A percentile compares a stretch with the other conserved stretches of the same genome.
phyloP scores from a whole-genome alignment of 768 basidiomycete genomes.

The Mrakia hoshinonis region DNA sequence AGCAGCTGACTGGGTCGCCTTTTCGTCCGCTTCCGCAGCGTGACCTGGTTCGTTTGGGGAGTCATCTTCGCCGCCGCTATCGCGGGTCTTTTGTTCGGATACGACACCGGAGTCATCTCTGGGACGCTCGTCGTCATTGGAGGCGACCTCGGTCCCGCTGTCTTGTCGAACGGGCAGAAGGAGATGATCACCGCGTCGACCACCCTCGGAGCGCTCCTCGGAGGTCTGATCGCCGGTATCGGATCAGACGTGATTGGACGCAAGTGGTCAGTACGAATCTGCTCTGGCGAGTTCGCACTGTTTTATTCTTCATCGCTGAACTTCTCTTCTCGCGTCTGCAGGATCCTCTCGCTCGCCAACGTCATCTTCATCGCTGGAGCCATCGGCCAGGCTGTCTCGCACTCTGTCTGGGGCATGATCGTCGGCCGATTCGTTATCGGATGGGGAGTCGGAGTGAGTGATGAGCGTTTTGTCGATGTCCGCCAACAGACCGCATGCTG shows the following conservation, averaged over 20 bases:
- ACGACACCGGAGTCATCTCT: constrained; percentile 72
- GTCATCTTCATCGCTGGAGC: constrained; percentile 70
- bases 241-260: constrained; percentile 65
- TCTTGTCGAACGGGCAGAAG: constrained; percentile 57
- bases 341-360: constrained; percentile 59
- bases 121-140: constrained; percentile 70
- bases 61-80: constrained; percentile 66
- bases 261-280: constrained; percentile 38
- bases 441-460: constrained; percentile 50
- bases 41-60: constrained; percentile 69
- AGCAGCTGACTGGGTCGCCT: background rate
- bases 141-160: constrained; percentile 53
- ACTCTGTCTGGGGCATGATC: constrained; percentile 64
- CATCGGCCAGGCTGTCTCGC: constrained; percentile 51
- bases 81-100: constrained; percentile 67
- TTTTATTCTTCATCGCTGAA: too few species aligned
- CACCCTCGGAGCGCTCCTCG: constrained; percentile 66
- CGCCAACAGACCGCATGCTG: too few species aligned
- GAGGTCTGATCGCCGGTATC: constrained; percentile 61
- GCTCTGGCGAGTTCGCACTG: background rate
- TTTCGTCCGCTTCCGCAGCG: constrained; percentile 33
- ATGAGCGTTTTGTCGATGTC: background rate
- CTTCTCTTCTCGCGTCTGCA: background rate
- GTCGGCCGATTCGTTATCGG: constrained; percentile 68
- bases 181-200: constrained; percentile 74